Evolutionary conservation across 2,329 filamentous ascomycete genomes (phyloP).

Genomic region (Phyllosticta citribraziliensis): DNA sequence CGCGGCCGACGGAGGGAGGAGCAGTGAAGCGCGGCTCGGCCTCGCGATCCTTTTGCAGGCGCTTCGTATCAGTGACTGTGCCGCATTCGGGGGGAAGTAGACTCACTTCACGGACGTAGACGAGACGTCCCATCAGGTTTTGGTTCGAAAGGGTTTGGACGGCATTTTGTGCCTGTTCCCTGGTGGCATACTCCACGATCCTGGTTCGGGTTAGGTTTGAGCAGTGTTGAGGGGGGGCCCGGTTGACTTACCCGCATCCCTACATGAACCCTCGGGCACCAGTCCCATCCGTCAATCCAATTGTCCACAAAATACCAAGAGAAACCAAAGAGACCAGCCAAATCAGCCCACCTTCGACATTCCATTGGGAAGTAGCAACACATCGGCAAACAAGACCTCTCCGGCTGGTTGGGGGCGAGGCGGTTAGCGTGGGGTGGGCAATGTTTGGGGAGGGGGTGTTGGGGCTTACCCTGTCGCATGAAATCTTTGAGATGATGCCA

Average conservation of each 20-base stretch:
- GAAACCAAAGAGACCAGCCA: conserved; percentile 67
- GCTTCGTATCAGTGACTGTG: background rate
- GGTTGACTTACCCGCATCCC: conserved; percentile 93
- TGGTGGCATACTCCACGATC: conserved; percentile 99
- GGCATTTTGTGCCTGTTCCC: conserved; percentile 96
- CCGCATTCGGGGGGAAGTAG: background rate
- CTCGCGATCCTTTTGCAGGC: conserved; percentile 70
- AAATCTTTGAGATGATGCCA: conserved; percentile 99
- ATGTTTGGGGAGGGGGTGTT: conserved; percentile 12
- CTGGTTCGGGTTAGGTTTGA: conserved; percentile 41
- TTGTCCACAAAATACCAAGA: conserved; percentile 63
- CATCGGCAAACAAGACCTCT: conserved; percentile 98
- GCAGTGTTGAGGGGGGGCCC: background rate
- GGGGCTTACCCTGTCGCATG: conserved; percentile 88
- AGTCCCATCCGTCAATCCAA: conserved; percentile 98
- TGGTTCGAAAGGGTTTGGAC: conserved; percentile 98
- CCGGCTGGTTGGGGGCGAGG: conserved; percentile 55
- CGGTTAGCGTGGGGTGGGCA: conserved; percentile 22
- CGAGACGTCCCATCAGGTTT: conserved; percentile 94
- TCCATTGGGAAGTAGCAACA: conserved; percentile 98
- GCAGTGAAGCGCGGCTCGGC: conserved; percentile 93
- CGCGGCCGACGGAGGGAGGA: conserved; percentile 40
- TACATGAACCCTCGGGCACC: conserved; percentile 78
- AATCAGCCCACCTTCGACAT: conserved; percentile 99
- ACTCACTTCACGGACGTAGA: conserved; percentile 92